phyloP scores from a whole-genome alignment of 2,329 filamentous ascomycete genomes.

The Sporothrix globosa region DNA sequence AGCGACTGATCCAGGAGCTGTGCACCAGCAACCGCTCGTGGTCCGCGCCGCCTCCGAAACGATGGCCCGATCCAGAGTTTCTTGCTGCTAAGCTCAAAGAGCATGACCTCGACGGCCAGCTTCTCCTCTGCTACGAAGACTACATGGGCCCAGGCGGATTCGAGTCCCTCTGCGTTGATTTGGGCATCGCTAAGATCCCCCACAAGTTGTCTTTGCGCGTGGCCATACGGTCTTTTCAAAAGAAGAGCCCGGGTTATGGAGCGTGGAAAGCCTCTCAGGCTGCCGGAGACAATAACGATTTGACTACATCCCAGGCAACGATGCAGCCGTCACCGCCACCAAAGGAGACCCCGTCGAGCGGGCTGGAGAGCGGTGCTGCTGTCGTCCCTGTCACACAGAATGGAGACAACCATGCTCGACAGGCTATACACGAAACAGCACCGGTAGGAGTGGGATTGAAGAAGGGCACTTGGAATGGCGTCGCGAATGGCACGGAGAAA shows the following conservation, averaged over 20 bases:
- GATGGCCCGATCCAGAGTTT: slow-evolving; percentile 54
- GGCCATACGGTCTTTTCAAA: slow-evolving; percentile 61
- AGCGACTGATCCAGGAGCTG: slow-evolving; percentile 67
- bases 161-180: slow-evolving; percentile 54
- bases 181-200: slow-evolving; percentile 61
- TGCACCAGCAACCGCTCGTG: slow-evolving; percentile 59
- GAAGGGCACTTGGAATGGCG: neutral
- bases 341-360: neutral
- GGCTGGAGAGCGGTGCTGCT: neutral
- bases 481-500: neutral
- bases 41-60: slow-evolving; percentile 44
- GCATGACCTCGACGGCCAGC: slow-evolving; percentile 67
- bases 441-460: neutral
- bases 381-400: neutral
- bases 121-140: slow-evolving; percentile 62
- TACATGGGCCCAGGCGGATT: slow-evolving; percentile 48
- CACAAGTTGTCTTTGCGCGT: slow-evolving; percentile 61
- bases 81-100: slow-evolving; percentile 62
- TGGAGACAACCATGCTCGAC: neutral
- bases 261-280: slow-evolving; percentile 40
- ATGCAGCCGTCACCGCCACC: neutral
- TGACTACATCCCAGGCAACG: neutral
- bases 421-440: neutral
- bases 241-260: slow-evolving; percentile 55
- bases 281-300: too few relatives aligned